A percentile compares a stretch with the other conserved stretches of the same genome.
phyloP scores from a whole-genome alignment of 73 alveolate species.

The Tetrahymena thermophila region DNA sequence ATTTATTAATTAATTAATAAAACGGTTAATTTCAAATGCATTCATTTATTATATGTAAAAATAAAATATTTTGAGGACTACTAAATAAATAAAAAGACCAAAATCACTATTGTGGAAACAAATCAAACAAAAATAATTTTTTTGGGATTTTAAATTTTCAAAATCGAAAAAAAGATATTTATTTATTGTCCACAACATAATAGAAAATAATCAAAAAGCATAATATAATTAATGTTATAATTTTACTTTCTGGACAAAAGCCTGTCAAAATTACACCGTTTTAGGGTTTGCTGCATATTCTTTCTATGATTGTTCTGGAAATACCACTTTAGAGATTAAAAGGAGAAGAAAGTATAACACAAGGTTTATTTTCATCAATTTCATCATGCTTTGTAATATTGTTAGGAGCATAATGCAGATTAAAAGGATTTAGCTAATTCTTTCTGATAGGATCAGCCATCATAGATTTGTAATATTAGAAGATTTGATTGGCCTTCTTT shows the following conservation, averaged over 20 bases:
- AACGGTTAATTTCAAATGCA: too few relatives aligned
- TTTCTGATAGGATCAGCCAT: slow-evolving; percentile 85
- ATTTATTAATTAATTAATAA: slow-evolving; percentile 74
- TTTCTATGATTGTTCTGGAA: not conserved
- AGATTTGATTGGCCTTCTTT: slow-evolving; percentile 84
- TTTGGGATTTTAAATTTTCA: too few relatives aligned
- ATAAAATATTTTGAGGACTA: too few relatives aligned
- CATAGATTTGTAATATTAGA: slow-evolving; percentile 87
- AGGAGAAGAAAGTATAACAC: slow-evolving; percentile 1
- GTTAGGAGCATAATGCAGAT: slow-evolving; percentile 41
- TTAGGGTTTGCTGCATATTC: slow-evolving; percentile 66
- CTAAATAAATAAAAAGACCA: too few relatives aligned
- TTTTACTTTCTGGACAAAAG: slow-evolving; percentile 97
- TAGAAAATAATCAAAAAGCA: slow-evolving; percentile 79
- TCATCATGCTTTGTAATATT: slow-evolving; percentile 21
- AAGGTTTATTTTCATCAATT: slow-evolving; percentile 9
- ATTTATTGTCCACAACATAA: not conserved
- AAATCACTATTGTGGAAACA: too few relatives aligned
- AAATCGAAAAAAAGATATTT: too few relatives aligned
- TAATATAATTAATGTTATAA: slow-evolving; percentile 66
- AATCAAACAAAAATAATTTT: too few relatives aligned
- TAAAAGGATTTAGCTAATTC: slow-evolving; percentile 81
- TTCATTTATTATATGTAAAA: too few relatives aligned
- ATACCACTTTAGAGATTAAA: not conserved
- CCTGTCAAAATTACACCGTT: slow-evolving; percentile 73